Conservation (phyloP, 257 asterid genomes). For the Dorcoceras hygrometricum region DNA sequence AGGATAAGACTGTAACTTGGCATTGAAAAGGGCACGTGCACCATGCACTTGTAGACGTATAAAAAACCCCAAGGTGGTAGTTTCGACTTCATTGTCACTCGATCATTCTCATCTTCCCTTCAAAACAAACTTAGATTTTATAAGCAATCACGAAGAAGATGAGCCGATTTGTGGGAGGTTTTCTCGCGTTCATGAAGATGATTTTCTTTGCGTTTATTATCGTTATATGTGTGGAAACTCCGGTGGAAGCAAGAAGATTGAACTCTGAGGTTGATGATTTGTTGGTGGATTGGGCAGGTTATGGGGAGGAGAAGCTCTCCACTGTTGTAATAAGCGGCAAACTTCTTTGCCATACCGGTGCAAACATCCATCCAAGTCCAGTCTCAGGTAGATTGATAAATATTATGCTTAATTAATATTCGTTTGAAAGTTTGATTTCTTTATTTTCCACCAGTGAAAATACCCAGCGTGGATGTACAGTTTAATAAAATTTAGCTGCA, state of each 20-base stretch:
- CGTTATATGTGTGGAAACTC: conserved; percentile 19
- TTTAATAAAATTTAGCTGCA: too few relatives aligned
- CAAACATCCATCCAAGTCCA: conserved; percentile 25
- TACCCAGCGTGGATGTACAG: not conserved
- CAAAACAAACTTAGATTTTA: conserved; percentile 29
- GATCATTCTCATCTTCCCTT: conserved; percentile 48
- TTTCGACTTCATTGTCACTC: conserved; percentile 47
- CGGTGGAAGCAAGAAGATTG: not conserved
- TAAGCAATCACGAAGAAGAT: conserved; percentile 28
- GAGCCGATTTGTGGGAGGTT: conserved; percentile 24
- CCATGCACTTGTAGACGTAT: conserved; percentile 37
- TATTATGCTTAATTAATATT: not conserved
- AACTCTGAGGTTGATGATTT: conserved; percentile 33
- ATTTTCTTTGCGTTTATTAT: conserved; percentile 5
- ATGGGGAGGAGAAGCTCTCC: conserved; percentile 83
- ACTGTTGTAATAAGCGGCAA: conserved; percentile 44
- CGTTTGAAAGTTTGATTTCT: too few relatives aligned
- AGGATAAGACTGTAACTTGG: conserved; percentile 33
- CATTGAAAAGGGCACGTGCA: conserved; percentile 50
- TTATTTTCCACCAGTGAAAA: too few relatives aligned
- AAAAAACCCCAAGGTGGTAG: conserved; percentile 43
- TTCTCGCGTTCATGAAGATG: conserved; percentile 11
- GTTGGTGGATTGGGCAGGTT: conserved; percentile 60
- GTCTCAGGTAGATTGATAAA: conserved; percentile 39
- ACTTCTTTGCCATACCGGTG: conserved; percentile 37